These are phyloP conservation scores for Prunus fruticosa DNA, from an alignment of 306 rosid species.

Conservation along the genomic window DNA sequence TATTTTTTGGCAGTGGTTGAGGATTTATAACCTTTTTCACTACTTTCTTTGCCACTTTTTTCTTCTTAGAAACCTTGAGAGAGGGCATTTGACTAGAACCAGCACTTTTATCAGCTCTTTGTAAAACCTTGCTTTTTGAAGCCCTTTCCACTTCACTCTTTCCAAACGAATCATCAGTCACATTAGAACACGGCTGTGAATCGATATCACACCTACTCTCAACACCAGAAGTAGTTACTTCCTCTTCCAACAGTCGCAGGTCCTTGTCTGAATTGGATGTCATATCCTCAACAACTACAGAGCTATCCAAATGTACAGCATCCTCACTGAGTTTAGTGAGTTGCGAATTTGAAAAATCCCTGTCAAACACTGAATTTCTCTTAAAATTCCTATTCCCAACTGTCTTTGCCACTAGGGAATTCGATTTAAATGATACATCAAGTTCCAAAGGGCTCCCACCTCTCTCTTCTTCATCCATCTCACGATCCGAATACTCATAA, in stretches of 20 bases:
- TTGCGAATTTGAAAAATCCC: conserved; percentile 11
- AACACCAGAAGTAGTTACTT: conserved; percentile 3
- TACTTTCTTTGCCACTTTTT: conserved; percentile 58
- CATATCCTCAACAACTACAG: conserved; percentile 17
- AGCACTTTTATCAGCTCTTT: conserved; percentile 16
- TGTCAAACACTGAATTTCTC: conserved; percentile 9
- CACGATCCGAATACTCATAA: conserved; percentile 32
- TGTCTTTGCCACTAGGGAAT: conserved; percentile 85
- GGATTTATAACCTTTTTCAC: conserved; percentile 55
- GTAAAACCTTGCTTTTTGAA: conserved; percentile 18
- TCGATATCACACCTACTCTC: conserved; percentile 25
- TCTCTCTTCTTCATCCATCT: conserved; percentile 46
- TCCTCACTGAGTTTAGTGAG: neutral
- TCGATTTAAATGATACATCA: conserved; percentile 82
- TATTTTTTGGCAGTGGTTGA: conserved; percentile 25
- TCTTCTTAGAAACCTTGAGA: conserved; percentile 53
- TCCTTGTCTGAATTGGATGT: conserved; percentile 33
- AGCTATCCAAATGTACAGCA: conserved; percentile 22
- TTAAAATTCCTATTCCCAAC: conserved; percentile 19
- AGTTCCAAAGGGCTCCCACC: conserved; percentile 69
- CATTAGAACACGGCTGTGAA: conserved; percentile 29
- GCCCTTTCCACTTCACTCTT: conserved; percentile 30
- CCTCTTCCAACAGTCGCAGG: conserved; percentile 9
- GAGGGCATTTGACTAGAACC: conserved; percentile 30
- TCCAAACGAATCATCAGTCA: conserved; percentile 15